Conservation (phyloP, 2,329 filamentous ascomycete genomes). For the Tolypocladium pustulatum region DNA sequence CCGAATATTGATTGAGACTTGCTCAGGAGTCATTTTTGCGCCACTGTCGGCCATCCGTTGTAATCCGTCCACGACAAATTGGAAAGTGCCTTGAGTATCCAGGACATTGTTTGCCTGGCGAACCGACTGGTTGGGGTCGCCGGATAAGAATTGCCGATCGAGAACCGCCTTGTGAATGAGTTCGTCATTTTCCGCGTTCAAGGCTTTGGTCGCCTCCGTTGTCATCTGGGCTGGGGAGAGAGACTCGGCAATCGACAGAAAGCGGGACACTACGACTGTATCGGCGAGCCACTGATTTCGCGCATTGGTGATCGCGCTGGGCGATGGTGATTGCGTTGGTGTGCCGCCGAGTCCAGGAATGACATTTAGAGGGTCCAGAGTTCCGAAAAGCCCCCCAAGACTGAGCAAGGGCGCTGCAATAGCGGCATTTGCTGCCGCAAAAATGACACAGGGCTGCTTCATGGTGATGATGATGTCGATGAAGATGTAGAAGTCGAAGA, state of each 20-base stretch:
- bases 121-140: not conserved
- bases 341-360: not conserved
- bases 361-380: not conserved
- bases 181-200: constrained; percentile 8
- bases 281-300: constrained; percentile 5
- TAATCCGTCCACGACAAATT: constrained; percentile 7
- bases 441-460: not conserved
- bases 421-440: not conserved
- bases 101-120: constrained; percentile 4
- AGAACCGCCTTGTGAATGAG: constrained; percentile 8
- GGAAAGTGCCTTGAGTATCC: constrained; percentile 3
- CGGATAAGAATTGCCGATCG: constrained; percentile 2
- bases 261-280: constrained; percentile 6
- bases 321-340: not conserved
- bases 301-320: constrained; percentile 1
- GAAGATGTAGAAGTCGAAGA: not conserved
- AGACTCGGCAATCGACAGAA: constrained; percentile 5
- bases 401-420: not conserved
- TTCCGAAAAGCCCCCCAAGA: not conserved
- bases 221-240: constrained; percentile 2
- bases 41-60: constrained; percentile 1
- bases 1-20: constrained; percentile 1
- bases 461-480: not conserved
- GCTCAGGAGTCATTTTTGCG: not conserved
- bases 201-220: not conserved